Evolutionary conservation across 805 yeast species (phyloP).

Genomic region (Kazachstania africana): DNA sequence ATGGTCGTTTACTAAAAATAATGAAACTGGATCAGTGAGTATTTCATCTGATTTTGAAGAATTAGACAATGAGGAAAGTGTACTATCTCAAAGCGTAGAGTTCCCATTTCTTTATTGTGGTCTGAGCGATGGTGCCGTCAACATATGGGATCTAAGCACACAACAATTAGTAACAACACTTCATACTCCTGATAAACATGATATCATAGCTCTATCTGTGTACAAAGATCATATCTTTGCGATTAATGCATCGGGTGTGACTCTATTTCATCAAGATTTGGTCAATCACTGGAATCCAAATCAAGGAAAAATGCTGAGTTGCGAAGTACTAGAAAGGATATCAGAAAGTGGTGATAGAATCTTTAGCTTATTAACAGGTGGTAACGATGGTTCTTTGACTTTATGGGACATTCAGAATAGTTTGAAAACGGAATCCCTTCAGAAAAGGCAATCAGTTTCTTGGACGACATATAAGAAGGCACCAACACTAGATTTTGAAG

Average conservation of each 20-base stretch:
- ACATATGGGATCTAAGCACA: constrained; percentile 80
- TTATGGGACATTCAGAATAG: constrained; percentile 45
- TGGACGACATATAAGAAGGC: constrained; percentile 2
- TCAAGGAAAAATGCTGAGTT: constrained; percentile 46
- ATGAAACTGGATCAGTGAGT: constrained; percentile 6
- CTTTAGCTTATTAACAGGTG: constrained; percentile 53
- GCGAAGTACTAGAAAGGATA: constrained; percentile 33
- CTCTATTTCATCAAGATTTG: constrained; percentile 34
- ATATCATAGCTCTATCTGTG: constrained; percentile 39
- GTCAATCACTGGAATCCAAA: constrained; percentile 40
- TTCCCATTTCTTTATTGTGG: constrained; percentile 78
- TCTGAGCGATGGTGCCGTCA: constrained; percentile 57
- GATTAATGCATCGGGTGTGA: constrained; percentile 32
- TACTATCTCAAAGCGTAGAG: constrained; percentile 53
- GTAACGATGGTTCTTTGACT: constrained; percentile 53
- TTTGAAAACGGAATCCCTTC: background rate
- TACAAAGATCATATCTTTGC: constrained; percentile 24
- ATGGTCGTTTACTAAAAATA: constrained; percentile 44
- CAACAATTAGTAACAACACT: constrained; percentile 46
- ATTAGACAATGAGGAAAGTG: constrained; percentile 51
- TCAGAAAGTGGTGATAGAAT: constrained; percentile 18
- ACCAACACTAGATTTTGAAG: constrained; percentile 37
- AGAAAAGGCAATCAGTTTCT: background rate
- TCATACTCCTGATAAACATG: constrained; percentile 30
- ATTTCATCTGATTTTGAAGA: constrained; percentile 8